Evolutionary conservation across 257 asterid genomes (phyloP), one percentile per base, ranked within the genome.

Genomic region (Fraxinus excelsior): DNA sequence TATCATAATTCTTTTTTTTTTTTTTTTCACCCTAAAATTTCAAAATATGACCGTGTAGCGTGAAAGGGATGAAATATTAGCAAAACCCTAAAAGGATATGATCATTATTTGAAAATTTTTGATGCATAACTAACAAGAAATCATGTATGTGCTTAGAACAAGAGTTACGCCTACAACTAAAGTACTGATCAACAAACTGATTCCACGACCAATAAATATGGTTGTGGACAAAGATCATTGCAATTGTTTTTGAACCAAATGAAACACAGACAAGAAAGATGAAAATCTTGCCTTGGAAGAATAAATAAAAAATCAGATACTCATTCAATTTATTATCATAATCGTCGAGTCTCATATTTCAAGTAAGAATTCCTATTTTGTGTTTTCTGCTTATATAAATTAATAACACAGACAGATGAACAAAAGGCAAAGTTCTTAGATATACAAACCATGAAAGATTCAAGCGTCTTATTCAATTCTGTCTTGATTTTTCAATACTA

Each of bases 401-500:
- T n/a, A 5, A n/a, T 7, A 56, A 7, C 7, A 16, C 26, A 53
- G 64, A 53, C 2, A n/a, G 65, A 4, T 18, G 12, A 56, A n/a
- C 19, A 5, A 10, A 25, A 60, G 2, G 14, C 32, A 60, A 42
- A 60, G 18, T 9, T 60, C 16, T 60, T 60, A 25, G 32, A 60
- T 60, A 60, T 60, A 60, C 67, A 25, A 60, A 60, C 67, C 67
- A 60, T 10, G 34, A 9, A 23, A 60, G 32, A 60, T 60, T 60
- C 67, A 60, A 60, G 65, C 28, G n/a, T 6, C 65, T 23, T 60
- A 25, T 60, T 60, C 26, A 56, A 21, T 25, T 9, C 32, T 60
- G 60, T 71, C 84, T 70, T 67, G 70, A 19, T 29, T 35, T 73
- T 76, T 35, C 72, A 62, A 31, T 56, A 80, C 60, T 80, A 44